Percentiles rank a stretch among this genome's conserved stretches.
These are phyloP conservation scores for Solanum chiquidenum DNA, from an alignment of 257 asterid genomes.

Conservation along the genomic window DNA sequence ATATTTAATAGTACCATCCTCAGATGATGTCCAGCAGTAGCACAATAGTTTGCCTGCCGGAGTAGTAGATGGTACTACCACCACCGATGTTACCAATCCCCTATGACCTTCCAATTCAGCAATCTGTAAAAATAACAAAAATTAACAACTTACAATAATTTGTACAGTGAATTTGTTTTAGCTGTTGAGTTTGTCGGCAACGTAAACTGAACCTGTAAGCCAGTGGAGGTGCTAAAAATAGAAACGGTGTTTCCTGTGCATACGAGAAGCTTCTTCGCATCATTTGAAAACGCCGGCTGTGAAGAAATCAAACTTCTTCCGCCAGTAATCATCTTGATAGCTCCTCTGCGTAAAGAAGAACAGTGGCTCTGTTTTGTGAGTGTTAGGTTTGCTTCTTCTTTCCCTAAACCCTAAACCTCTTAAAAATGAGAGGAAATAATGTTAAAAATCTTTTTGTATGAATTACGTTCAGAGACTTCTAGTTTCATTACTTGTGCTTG, in stretches of 20 bases:
- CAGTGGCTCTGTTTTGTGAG: neutral
- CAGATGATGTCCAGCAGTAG: conserved; percentile 87
- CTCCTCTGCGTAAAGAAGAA: neutral
- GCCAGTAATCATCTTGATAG: conserved; percentile 42
- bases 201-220: conserved; percentile 43
- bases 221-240: conserved; percentile 85
- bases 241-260: conserved; percentile 87
- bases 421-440: neutral
- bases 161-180: neutral
- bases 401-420: neutral
- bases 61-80: conserved; percentile 56
- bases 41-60: conserved; percentile 40
- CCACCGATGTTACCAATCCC: conserved; percentile 69
- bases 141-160: neutral
- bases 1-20: conserved; percentile 75
- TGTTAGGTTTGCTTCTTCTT: neutral
- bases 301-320: conserved; percentile 73
- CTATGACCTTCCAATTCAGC: conserved; percentile 81
- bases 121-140: conserved; percentile 26
- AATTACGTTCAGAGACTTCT: neutral
- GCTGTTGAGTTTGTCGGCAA: neutral
- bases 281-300: conserved; percentile 91
- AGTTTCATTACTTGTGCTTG: neutral
- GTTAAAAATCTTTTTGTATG: neutral
- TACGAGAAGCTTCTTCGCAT: conserved; percentile 59